These are phyloP conservation scores for Malus domestica DNA, from an alignment of 306 rosid species.

Conservation along the genomic window ASM211411v1 NC_041792.1:25556907-25557406, in stretches of 20 bases:
- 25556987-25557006: not conserved
- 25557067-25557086: conserved; percentile 77
- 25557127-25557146: no score
- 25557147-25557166: no score
- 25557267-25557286: conserved; percentile 37
- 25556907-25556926: conserved; percentile 34
- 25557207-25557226: not conserved
- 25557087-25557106: conserved; percentile 33
- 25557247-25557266: not conserved
- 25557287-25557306: conserved; percentile 72
- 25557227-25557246: not conserved
- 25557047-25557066: conserved; percentile 81
- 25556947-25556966: not conserved
- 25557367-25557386: conserved; percentile 38
- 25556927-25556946: not conserved
- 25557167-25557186: not conserved
- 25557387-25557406: not conserved
- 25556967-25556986: not conserved
- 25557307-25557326: conserved; percentile 58
- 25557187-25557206: not conserved
- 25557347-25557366: conserved; percentile 76
- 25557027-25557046: conserved; percentile 63
- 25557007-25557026: conserved; percentile 29
- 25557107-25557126: not conserved
- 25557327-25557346: conserved; percentile 51